Evolutionary conservation across 2,329 filamentous ascomycete genomes (phyloP).

Genomic region (Karstenula rhodostoma): DNA sequence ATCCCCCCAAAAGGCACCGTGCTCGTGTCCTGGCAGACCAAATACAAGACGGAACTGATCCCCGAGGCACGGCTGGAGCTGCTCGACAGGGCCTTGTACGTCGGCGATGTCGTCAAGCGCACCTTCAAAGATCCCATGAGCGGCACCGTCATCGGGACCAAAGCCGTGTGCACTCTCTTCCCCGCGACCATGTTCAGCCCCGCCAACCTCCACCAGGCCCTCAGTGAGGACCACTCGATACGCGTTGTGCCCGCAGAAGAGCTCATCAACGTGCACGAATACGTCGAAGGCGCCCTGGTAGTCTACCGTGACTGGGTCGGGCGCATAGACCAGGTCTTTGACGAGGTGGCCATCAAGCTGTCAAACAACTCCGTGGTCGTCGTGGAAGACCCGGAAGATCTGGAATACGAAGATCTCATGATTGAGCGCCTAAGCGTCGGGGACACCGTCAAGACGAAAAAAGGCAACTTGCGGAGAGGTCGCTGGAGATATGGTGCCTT

Average conservation of each 20-base stretch:
- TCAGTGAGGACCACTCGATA: slow-evolving; percentile 46
- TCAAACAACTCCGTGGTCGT: slow-evolving; percentile 63
- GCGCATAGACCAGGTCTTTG: slow-evolving; percentile 58
- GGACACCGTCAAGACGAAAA: slow-evolving; percentile 61
- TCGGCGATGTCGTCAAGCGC: slow-evolving; percentile 65
- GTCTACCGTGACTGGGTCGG: slow-evolving; percentile 66
- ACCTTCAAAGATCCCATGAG: slow-evolving; percentile 58
- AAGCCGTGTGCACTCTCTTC: slow-evolving; percentile 56
- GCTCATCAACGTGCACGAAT: slow-evolving; percentile 55
- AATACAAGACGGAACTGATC: slow-evolving; percentile 52
- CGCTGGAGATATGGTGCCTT: slow-evolving; percentile 63
- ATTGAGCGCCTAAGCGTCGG: slow-evolving; percentile 54
- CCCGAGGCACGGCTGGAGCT: slow-evolving; percentile 56
- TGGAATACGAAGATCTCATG: slow-evolving; percentile 44
- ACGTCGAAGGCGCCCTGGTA: slow-evolving; percentile 60
- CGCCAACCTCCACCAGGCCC: slow-evolving; percentile 30
- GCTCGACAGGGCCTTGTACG: slow-evolving; percentile 62
- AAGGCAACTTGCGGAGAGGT: slow-evolving; percentile 60
- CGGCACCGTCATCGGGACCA: slow-evolving; percentile 62
- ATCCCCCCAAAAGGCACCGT: slow-evolving; percentile 62
- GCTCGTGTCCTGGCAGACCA: slow-evolving; percentile 58
- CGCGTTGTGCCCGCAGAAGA: slow-evolving; percentile 55
- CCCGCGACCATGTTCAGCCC: slow-evolving; percentile 39
- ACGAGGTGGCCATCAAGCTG: slow-evolving; percentile 61
- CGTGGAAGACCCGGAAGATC: slow-evolving; percentile 56